phyloP scores from a whole-genome alignment of 2,329 filamentous ascomycete genomes.

The Aspergillus luchuensis region DNA sequence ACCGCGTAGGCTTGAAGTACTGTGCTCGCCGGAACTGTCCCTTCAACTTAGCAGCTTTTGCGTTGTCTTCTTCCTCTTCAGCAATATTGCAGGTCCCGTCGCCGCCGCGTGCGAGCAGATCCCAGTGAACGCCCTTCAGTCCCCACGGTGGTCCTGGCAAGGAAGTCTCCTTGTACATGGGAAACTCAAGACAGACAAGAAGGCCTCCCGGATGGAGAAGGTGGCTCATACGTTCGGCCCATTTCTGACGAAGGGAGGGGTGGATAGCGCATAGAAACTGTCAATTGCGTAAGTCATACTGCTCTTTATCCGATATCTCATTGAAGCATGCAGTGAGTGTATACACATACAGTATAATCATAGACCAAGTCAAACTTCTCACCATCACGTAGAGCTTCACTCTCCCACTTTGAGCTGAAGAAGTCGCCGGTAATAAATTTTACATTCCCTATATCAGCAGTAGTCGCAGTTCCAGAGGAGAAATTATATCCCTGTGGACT shows the following conservation, averaged over 20 bases:
- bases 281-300: background rate
- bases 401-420: conserved; percentile 13
- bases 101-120: conserved; percentile 34
- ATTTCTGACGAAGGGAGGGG: conserved; percentile 54
- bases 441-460: conserved; percentile 23
- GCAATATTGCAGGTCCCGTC: conserved; percentile 23
- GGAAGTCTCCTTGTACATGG: conserved; percentile 40
- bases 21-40: conserved; percentile 29
- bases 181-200: conserved; percentile 55
- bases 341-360: conserved; percentile 53
- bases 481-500: conserved; percentile 25
- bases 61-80: background rate
- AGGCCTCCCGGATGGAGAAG: conserved; percentile 3
- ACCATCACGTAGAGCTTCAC: background rate
- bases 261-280: conserved; percentile 66
- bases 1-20: conserved; percentile 35
- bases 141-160: conserved; percentile 44
- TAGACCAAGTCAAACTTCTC: conserved; percentile 22
- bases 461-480: background rate
- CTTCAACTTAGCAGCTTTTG: conserved; percentile 14
- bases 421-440: conserved; percentile 61
- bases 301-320: fast-evolving
- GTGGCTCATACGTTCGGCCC: conserved; percentile 54
- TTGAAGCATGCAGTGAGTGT: no score
- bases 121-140: conserved; percentile 39